Evolutionary conservation across 495 filamentous ascomycete species (phyloP).

Genomic region (Tuber aestivum): DNA sequence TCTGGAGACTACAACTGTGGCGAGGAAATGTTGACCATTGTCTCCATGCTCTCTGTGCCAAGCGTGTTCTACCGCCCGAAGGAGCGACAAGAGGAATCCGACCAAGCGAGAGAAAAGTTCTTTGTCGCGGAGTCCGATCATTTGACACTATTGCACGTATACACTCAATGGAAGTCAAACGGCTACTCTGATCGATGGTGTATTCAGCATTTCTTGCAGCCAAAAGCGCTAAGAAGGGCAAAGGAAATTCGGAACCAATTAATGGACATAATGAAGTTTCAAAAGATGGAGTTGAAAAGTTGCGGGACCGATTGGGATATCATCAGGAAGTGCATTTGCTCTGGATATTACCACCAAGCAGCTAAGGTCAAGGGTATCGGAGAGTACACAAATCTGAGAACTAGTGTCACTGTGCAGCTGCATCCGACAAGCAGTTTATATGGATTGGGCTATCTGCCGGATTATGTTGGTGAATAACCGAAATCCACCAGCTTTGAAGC

Average conservation of each 20-base stretch:
- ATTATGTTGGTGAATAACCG: conserved; percentile 62
- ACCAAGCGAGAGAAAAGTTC: conserved; percentile 95
- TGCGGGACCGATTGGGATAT: conserved; percentile 96
- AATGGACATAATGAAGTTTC: conserved; percentile 86
- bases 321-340: conserved; percentile 93
- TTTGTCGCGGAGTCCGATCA: conserved; percentile 98
- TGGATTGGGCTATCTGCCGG: conserved; percentile 84
- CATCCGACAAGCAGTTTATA: conserved; percentile 92
- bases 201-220: conserved; percentile 81
- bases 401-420: conserved; percentile 84
- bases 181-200: conserved; percentile 90
- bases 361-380: conserved; percentile 93
- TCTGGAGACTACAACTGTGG: conserved; percentile 80
- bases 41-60: conserved; percentile 95
- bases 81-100: conserved; percentile 93
- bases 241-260: conserved; percentile 93
- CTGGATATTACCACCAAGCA: conserved; percentile 97
- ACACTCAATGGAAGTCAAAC: conserved; percentile 90
- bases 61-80: conserved; percentile 97
- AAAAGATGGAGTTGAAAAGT: conserved; percentile 79
- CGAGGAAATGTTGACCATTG: conserved; percentile 97
- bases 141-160: conserved; percentile 90
- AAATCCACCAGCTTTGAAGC: not conserved
- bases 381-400: conserved; percentile 94
- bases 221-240: conserved; percentile 81